Evolutionary conservation across 129 eudicot genomes (phyloP).

Genomic region (Flaveria robusta): DNA sequence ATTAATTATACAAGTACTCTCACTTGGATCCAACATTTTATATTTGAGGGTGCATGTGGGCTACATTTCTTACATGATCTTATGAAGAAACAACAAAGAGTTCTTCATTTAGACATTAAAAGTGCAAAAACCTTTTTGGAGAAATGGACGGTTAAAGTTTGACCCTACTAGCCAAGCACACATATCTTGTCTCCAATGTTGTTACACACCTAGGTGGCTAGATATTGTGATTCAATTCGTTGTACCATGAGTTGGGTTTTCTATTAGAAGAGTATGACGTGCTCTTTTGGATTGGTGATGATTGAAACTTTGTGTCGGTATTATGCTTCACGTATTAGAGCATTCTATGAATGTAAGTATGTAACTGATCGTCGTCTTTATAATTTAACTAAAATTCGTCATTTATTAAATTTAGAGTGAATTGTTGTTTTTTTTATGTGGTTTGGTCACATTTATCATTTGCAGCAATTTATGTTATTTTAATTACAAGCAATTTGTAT

Average conservation of each 20-base stretch:
- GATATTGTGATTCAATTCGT: constrained; percentile 26
- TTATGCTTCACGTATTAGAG: not conserved
- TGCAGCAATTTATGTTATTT: too few relatives aligned
- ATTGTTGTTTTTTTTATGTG: too few relatives aligned
- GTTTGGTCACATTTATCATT: too few relatives aligned
- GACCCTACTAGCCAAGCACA: constrained; percentile 14
- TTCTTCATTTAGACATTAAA: constrained; percentile 18
- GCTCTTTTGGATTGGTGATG: constrained; percentile 22
- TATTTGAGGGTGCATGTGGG: constrained; percentile 16
- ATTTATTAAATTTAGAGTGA: too few relatives aligned
- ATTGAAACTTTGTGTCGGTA: constrained; percentile 9
- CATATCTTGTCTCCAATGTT: constrained; percentile 6
- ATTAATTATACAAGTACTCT: too few relatives aligned
- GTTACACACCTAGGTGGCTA: constrained; percentile 18
- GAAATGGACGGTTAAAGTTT: not conserved
- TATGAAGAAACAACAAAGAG: constrained; percentile 8
- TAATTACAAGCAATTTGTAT: too few relatives aligned
- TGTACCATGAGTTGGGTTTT: not conserved
- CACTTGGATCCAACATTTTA: constrained; percentile 14
- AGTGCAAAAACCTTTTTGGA: constrained; percentile 16
- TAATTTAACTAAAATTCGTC: too few relatives aligned
- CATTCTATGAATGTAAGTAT: too few relatives aligned
- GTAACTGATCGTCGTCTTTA: too few relatives aligned
- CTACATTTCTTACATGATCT: constrained; percentile 16
- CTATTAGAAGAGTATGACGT: constrained; percentile 9